A percentile compares a stretch with the other conserved stretches of the same genome.
These are phyloP conservation scores for Penicillium malachiteum DNA, from an alignment of 495 filamentous ascomycete genomes.

Conservation along the genomic window DNA sequence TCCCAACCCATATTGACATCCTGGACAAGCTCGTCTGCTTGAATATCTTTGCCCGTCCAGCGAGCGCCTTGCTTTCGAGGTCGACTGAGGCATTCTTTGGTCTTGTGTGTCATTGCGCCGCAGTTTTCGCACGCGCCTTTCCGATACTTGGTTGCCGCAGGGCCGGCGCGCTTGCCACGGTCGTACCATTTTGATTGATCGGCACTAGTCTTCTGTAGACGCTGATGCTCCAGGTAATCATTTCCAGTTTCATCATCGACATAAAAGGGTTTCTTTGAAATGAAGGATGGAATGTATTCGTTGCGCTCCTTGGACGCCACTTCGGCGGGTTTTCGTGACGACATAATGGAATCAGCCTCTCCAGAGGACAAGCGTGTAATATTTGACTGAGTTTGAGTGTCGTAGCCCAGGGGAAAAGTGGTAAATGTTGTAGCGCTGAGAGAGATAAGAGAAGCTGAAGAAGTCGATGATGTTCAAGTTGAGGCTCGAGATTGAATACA, in stretches of 20 bases:
- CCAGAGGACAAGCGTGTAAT: background rate
- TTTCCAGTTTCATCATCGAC: conserved; percentile 75
- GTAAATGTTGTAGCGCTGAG: background rate
- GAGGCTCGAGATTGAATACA: conserved; percentile 2
- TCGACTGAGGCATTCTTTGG: conserved; percentile 86
- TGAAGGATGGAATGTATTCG: conserved; percentile 98
- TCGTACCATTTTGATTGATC: conserved; percentile 86
- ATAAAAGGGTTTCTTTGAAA: conserved; percentile 98
- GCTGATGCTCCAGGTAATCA: conserved; percentile 97
- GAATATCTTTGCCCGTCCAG: conserved; percentile 90
- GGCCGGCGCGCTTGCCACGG: conserved; percentile 73
- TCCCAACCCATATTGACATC: conserved; percentile 90
- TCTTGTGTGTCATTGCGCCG: conserved; percentile 93
- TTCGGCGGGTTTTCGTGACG: conserved; percentile 48
- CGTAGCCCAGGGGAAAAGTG: background rate
- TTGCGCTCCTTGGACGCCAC: conserved; percentile 74
- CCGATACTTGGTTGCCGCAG: conserved; percentile 91
- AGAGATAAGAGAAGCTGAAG: background rate
- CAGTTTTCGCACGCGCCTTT: conserved; percentile 99
- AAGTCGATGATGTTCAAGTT: background rate
- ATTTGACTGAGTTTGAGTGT: too few relatives aligned
- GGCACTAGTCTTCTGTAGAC: conserved; percentile 64
- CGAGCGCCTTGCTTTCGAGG: conserved; percentile 88
- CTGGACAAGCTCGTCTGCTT: conserved; percentile 86
- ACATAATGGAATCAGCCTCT: conserved; percentile 26